These are phyloP conservation scores for Lithohypha guttulata DNA, from an alignment of 2,329 filamentous ascomycete species.

Conservation along the genomic window DNA sequence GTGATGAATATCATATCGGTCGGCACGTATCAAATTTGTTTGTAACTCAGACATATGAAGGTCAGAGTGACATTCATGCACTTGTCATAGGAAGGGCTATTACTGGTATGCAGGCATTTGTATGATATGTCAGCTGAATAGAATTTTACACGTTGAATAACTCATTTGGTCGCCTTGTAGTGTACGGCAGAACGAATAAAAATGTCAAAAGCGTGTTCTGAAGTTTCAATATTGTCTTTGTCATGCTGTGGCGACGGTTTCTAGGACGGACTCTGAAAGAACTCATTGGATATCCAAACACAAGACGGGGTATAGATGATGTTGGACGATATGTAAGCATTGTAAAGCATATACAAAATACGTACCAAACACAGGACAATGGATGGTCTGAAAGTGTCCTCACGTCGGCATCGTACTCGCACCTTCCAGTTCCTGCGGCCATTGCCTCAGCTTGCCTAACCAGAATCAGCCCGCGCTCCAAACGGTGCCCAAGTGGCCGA, in stretches of 20 bases:
- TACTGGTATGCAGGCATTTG: slow-evolving; percentile 70
- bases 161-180: not conserved
- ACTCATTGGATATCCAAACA: too few species aligned
- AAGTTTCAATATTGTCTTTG: not conserved
- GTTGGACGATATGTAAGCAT: slow-evolving; percentile 2
- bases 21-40: slow-evolving; percentile 93
- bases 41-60: slow-evolving; percentile 96
- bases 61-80: slow-evolving; percentile 92
- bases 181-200: not conserved
- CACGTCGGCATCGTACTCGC: too few species aligned
- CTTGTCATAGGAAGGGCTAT: slow-evolving; percentile 59
- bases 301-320: not conserved
- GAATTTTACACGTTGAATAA: not conserved
- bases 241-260: not conserved
- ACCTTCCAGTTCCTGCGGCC: not conserved
- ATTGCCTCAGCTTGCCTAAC: not conserved
- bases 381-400: too few species aligned
- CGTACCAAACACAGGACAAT: not conserved
- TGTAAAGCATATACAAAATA: not conserved
- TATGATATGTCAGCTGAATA: slow-evolving; percentile 31
- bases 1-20: slow-evolving; percentile 91
- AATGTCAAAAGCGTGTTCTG: not conserved
- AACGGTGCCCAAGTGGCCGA: too few species aligned
- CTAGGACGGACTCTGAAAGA: too few species aligned
- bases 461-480: too few species aligned